Evolutionary conservation across 257 asterid species (phyloP).

Genomic region (Solanum acaule): DNA sequence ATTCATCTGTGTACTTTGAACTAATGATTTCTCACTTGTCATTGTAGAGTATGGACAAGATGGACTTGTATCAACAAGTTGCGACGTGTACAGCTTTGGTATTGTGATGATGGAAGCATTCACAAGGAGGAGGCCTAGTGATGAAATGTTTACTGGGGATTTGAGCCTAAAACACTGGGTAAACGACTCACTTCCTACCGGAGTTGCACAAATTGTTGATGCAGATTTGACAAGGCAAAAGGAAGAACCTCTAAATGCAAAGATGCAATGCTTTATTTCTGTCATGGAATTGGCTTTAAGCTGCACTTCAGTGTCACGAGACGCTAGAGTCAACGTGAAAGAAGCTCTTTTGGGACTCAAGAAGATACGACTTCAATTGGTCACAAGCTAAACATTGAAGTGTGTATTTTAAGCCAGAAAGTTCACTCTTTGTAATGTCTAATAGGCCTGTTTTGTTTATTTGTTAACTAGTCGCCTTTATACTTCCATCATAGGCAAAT

Average conservation of each 20-base stretch:
- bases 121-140: conserved; percentile 9
- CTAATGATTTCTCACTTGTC: not conserved
- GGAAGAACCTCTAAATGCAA: not conserved
- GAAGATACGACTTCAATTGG: conserved; percentile 6
- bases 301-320: conserved; percentile 12
- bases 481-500: not conserved
- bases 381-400: not conserved
- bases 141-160: conserved; percentile 13
- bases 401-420: not conserved
- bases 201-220: conserved; percentile 3
- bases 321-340: conserved; percentile 9
- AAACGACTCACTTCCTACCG: not conserved
- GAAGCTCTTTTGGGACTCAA: conserved; percentile 10
- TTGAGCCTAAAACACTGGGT: conserved; percentile 3
- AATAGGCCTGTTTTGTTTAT: not conserved
- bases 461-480: not conserved
- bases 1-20: not conserved
- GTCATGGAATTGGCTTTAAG: conserved; percentile 20
- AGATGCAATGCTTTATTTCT: not conserved
- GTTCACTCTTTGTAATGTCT: not conserved
- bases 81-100: conserved; percentile 17
- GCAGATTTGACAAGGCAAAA: not conserved
- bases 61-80: conserved; percentile 10
- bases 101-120: conserved; percentile 20
- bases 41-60: conserved; percentile 12